These are phyloP conservation scores for Plasmopara muralis DNA, from an alignment of 352 stramenopile species.

Conservation along the genomic window DNA sequence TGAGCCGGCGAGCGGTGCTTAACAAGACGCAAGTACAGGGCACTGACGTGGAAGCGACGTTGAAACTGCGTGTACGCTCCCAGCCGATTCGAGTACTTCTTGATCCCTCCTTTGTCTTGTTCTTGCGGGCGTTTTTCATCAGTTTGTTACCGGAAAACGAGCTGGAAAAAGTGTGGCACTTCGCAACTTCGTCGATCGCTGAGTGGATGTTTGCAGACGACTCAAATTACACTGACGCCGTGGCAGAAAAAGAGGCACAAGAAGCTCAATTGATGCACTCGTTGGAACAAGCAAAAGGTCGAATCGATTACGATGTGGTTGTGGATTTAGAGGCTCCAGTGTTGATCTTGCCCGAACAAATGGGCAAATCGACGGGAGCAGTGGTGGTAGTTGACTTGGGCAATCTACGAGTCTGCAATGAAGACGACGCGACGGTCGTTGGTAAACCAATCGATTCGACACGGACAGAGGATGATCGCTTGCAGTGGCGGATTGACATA, in stretches of 20 bases:
- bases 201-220: conserved; percentile 77
- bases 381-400: conserved; percentile 70
- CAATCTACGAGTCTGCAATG: conserved; percentile 53
- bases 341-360: conserved; percentile 55
- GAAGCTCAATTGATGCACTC: conserved; percentile 33
- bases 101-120: conserved; percentile 63
- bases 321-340: conserved; percentile 73
- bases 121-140: conserved; percentile 63
- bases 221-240: conserved; percentile 10
- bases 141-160: conserved; percentile 60
- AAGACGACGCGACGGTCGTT: conserved; percentile 21
- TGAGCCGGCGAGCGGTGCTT: conserved; percentile 21
- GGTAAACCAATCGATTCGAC: conserved; percentile 8
- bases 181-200: conserved; percentile 72
- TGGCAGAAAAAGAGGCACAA: conserved; percentile 31
- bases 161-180: conserved; percentile 71
- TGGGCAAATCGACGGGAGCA: conserved; percentile 28
- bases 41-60: conserved; percentile 14
- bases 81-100: conserved; percentile 65
- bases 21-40: conserved; percentile 9
- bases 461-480: conserved; percentile 11
- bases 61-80: conserved; percentile 44
- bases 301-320: conserved; percentile 49
- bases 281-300: conserved; percentile 24
- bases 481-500: conserved; percentile 59